Evolutionary conservation across 148 eudicot species (phyloP).

Genomic region (Vaccinium vitisidaea): DNA sequence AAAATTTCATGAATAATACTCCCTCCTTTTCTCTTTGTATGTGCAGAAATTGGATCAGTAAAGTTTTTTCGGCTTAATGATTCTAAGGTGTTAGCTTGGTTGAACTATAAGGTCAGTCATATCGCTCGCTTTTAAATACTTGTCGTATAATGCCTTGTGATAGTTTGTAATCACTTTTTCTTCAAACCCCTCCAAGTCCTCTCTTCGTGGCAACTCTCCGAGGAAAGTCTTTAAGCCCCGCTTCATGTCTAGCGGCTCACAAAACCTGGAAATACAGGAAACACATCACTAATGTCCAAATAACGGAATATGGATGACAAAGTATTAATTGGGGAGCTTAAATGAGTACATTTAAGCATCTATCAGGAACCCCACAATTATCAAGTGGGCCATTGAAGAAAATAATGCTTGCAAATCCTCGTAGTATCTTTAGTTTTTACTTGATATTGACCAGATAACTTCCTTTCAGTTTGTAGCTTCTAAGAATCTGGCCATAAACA

Average conservation of each 20-base stretch:
- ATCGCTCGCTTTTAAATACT: constrained; percentile 7
- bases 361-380: not conserved
- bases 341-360: no score
- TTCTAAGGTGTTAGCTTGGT: constrained; percentile 81
- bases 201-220: no score
- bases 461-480: not conserved
- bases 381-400: not conserved
- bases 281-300: no score
- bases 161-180: not conserved
- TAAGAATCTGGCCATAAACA: not conserved
- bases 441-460: not conserved
- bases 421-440: not conserved
- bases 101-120: constrained; percentile 65
- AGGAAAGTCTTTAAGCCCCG: no score
- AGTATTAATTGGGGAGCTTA: no score
- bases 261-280: no score
- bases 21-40: constrained; percentile 5
- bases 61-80: constrained; percentile 93
- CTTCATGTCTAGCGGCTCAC: no score
- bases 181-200: no score
- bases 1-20: not conserved
- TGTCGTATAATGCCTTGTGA: not conserved
- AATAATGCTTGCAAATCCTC: not conserved
- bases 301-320: no score
- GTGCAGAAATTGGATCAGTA: constrained; percentile 76